Evolutionary conservation across 768 basidiomycete species (phyloP).

Genomic region (Gloeopeniophorella convolvens): DNA sequence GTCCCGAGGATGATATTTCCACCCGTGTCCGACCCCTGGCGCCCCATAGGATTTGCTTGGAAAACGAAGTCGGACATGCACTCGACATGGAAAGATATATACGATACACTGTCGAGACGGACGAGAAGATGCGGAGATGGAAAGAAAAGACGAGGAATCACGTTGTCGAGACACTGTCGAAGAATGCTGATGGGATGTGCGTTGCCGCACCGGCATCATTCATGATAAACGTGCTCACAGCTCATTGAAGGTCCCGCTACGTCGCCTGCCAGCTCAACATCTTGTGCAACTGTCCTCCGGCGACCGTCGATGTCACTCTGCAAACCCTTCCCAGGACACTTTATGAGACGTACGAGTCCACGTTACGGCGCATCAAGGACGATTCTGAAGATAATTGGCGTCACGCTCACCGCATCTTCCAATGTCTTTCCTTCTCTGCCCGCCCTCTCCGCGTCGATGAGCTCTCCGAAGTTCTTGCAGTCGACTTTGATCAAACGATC

Average conservation of each 20-base stretch:
- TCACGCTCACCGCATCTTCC: constrained; percentile 2
- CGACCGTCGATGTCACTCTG: background rate
- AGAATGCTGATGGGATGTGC: constrained; percentile 2
- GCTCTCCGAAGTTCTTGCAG: constrained; percentile 2
- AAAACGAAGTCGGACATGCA: background rate
- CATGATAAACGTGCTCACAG: background rate
- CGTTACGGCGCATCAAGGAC: background rate
- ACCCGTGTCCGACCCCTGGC: background rate
- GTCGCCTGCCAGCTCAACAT: background rate
- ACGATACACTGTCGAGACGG: background rate
- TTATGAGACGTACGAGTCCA: background rate
- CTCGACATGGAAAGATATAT: background rate
- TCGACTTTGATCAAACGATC: background rate
- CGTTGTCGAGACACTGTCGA: background rate
- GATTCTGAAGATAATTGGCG: background rate
- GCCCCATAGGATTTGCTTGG: background rate
- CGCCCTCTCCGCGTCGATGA: background rate
- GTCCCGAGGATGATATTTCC: background rate
- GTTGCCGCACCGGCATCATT: background rate
- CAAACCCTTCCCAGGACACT: background rate
- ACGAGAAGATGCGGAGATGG: background rate
- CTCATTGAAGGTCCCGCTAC: background rate
- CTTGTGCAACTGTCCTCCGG: background rate
- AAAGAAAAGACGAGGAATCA: background rate
- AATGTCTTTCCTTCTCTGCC: background rate